Conservation (phyloP, 352 stramenopile genomes). For the Phytophthora pseudosyringae region DNA sequence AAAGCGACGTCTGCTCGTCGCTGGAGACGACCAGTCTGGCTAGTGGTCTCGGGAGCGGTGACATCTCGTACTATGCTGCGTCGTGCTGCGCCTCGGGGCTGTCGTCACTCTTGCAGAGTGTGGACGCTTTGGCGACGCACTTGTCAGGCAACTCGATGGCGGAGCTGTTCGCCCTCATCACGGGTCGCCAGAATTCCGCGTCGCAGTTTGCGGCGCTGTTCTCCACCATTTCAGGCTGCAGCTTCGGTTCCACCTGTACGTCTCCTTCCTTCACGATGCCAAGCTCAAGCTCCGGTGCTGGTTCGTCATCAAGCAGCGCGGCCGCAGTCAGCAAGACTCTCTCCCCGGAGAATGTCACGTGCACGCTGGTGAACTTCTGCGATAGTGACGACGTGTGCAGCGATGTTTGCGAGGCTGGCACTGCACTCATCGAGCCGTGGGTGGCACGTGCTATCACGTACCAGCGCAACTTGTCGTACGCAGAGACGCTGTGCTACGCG, state of each 20-base stretch:
- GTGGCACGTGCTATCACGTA: constrained; percentile 64
- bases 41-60: constrained; percentile 43
- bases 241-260: constrained; percentile 49
- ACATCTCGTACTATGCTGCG: constrained; percentile 49
- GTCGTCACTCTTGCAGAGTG: constrained; percentile 49
- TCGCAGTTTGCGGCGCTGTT: constrained; percentile 52
- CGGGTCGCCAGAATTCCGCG: constrained; percentile 34
- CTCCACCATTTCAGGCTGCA: constrained; percentile 45
- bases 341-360: constrained; percentile 55
- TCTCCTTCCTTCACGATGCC: constrained; percentile 47
- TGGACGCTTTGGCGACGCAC: constrained; percentile 52
- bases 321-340: constrained; percentile 33
- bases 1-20: constrained; percentile 46
- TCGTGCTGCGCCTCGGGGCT: constrained; percentile 56
- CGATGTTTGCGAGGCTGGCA: constrained; percentile 59
- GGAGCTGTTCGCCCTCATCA: constrained; percentile 65
- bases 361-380: constrained; percentile 56
- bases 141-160: constrained; percentile 55
- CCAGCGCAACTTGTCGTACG: constrained; percentile 74
- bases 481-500: constrained; percentile 64
- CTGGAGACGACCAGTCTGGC: constrained; percentile 46
- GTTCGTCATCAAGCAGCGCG: constrained; percentile 24
- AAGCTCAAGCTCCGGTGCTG: constrained; percentile 18
- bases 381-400: constrained; percentile 65
- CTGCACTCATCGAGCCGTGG: constrained; percentile 66